Percentiles rank a stretch among this genome's conserved stretches.
Conservation (phyloP, 1,139 yeast genomes). For the Taphrina deformans region DNA sequence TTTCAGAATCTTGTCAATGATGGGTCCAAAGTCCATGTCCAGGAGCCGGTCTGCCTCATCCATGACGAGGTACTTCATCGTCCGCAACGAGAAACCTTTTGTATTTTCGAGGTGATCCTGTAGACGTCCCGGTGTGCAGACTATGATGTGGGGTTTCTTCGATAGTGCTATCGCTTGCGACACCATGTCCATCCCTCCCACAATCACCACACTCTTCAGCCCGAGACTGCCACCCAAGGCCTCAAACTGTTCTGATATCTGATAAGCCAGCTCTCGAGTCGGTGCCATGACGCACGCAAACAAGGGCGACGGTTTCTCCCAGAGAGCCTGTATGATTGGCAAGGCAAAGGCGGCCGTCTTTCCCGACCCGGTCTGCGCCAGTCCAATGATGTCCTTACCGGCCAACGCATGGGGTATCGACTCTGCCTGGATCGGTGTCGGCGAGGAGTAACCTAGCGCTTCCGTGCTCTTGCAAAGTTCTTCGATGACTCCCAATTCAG, state of each 20-base stretch:
- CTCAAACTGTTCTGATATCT: slow-evolving; percentile 91
- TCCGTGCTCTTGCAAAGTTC: slow-evolving; percentile 71
- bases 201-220: slow-evolving; percentile 77
- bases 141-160: slow-evolving; percentile 90
- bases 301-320: slow-evolving; percentile 85
- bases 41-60: slow-evolving; percentile 96
- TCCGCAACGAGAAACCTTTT: slow-evolving; percentile 81
- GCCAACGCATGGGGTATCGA: slow-evolving; percentile 88
- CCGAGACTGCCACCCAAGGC: slow-evolving; percentile 93
- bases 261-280: slow-evolving; percentile 95
- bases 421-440: slow-evolving; percentile 91
- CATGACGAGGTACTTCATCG: slow-evolving; percentile 80
- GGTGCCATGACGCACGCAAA: slow-evolving; percentile 92
- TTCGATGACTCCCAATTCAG: slow-evolving; percentile 62
- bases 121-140: slow-evolving; percentile 95
- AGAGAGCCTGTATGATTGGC: slow-evolving; percentile 85
- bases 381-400: slow-evolving; percentile 95
- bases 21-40: slow-evolving; percentile 97
- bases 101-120: slow-evolving; percentile 95
- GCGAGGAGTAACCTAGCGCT: slow-evolving; percentile 75
- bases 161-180: slow-evolving; percentile 92
- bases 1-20: slow-evolving; percentile 78
- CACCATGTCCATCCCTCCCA: slow-evolving; percentile 99
- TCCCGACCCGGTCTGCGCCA: slow-evolving; percentile 99
- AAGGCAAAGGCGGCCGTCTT: slow-evolving; percentile 95